phyloP scores from a whole-genome alignment of 1,284 basidiomycete species.

The Cutaneotrichosporon sp. region DNA sequence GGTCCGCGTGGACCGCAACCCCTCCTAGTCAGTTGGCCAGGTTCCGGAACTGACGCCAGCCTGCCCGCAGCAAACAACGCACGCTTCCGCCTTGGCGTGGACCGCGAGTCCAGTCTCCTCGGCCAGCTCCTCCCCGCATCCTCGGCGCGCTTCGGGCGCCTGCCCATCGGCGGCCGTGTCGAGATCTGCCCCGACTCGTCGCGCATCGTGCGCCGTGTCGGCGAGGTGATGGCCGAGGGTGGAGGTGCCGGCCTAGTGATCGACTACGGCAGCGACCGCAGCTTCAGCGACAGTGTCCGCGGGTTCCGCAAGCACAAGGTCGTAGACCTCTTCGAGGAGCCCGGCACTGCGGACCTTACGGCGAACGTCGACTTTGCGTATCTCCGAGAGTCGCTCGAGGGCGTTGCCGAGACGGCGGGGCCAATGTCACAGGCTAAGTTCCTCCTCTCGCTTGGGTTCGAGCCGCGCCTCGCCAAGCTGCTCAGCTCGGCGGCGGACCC shows the following conservation, averaged over 20 bases:
- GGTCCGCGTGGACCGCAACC: slow-evolving; percentile 67
- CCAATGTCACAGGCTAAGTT: slow-evolving; percentile 71
- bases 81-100: slow-evolving; percentile 67
- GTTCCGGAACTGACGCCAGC: slow-evolving; percentile 11
- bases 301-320: slow-evolving; percentile 87
- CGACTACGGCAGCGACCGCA: slow-evolving; percentile 82
- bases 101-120: slow-evolving; percentile 64
- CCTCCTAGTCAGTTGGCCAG: slow-evolving; percentile 21
- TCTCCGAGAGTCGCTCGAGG: slow-evolving; percentile 72
- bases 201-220: slow-evolving; percentile 67
- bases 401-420: slow-evolving; percentile 61
- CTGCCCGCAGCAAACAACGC: slow-evolving; percentile 14
- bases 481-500: slow-evolving; percentile 57
- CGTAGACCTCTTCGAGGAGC: slow-evolving; percentile 79
- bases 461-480: slow-evolving; percentile 63
- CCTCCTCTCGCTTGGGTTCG: slow-evolving; percentile 69
- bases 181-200: slow-evolving; percentile 76
- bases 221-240: slow-evolving; percentile 59
- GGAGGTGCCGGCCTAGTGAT: slow-evolving; percentile 77
- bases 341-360: slow-evolving; percentile 89
- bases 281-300: slow-evolving; percentile 75
- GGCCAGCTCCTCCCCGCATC: slow-evolving; percentile 68
- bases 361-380: slow-evolving; percentile 95
- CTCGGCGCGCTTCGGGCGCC: slow-evolving; percentile 66
- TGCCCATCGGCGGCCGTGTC: slow-evolving; percentile 69